These are phyloP conservation scores for Ambrosiella cleistominuta DNA, from an alignment of 2,329 filamentous ascomycete genomes.

Conservation along the genomic window DNA sequence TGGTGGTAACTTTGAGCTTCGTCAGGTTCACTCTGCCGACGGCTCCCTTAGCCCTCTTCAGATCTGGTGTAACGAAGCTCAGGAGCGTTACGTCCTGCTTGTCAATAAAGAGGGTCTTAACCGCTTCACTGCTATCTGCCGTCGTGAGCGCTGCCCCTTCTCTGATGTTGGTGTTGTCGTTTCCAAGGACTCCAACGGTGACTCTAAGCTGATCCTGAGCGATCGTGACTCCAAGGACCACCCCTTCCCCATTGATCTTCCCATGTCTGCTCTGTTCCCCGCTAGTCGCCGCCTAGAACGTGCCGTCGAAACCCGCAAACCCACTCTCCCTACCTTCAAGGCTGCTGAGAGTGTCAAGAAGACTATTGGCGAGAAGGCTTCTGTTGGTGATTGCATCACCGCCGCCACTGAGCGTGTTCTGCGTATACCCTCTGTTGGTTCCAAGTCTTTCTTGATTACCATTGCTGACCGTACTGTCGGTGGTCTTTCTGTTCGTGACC, in stretches of 20 bases:
- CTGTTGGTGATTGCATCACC: constrained; percentile 33
- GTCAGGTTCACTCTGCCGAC: constrained; percentile 82
- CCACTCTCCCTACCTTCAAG: constrained; percentile 55
- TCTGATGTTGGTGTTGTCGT: constrained; percentile 74
- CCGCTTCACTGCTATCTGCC: constrained; percentile 49
- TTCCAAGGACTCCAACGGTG: constrained; percentile 40
- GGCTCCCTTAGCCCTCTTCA: constrained; percentile 85
- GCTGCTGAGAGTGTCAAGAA: constrained; percentile 45
- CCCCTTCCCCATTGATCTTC: constrained; percentile 69
- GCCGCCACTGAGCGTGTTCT: constrained; percentile 69
- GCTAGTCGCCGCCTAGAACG: constrained; percentile 69
- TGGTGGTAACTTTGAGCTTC: constrained; percentile 83
- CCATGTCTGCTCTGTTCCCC: constrained; percentile 76
- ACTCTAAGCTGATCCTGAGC: constrained; percentile 58
- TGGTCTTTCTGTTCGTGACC: constrained; percentile 72
- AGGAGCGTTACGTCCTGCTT: constrained; percentile 87
- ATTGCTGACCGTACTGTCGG: constrained; percentile 88
- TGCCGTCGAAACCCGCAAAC: constrained; percentile 51
- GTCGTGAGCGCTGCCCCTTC: constrained; percentile 75
- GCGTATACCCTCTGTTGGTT: constrained; percentile 76
- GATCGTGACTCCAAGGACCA: constrained; percentile 62
- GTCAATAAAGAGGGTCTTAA: constrained; percentile 69
- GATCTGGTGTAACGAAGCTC: constrained; percentile 95
- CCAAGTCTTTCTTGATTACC: constrained; percentile 92
- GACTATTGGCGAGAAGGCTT: constrained; percentile 36